Evolutionary conservation across 2,329 filamentous ascomycete genomes (phyloP).

Genomic region (Phoma sp.): DNA sequence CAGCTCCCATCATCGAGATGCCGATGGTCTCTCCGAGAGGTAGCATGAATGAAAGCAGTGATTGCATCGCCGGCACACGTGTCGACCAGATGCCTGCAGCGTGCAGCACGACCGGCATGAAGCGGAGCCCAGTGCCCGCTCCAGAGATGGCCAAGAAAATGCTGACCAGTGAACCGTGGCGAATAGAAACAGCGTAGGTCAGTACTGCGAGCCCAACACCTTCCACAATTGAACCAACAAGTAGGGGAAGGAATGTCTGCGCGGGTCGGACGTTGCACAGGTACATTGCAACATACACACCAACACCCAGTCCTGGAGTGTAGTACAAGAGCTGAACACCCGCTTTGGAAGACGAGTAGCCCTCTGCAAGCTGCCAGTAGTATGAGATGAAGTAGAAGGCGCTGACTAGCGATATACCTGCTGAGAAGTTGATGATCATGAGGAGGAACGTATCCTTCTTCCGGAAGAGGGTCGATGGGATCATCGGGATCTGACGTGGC

Average conservation of each 20-base stretch:
- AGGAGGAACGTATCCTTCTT: constrained; percentile 66
- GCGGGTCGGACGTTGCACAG: constrained; percentile 67
- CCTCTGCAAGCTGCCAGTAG: constrained; percentile 70
- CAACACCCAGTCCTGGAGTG: constrained; percentile 66
- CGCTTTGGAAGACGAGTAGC: constrained; percentile 53
- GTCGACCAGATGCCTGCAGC: constrained; percentile 67
- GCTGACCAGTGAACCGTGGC: constrained; percentile 60
- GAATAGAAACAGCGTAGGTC: constrained; percentile 61
- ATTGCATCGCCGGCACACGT: constrained; percentile 64
- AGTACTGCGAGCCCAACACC: constrained; percentile 65
- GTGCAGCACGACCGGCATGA: constrained; percentile 70
- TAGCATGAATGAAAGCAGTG: constrained; percentile 64
- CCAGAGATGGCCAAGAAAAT: constrained; percentile 72
- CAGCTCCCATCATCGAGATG: constrained; percentile 70
- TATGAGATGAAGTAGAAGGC: constrained; percentile 73
- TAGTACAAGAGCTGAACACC: constrained; percentile 66
- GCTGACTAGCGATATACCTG: constrained; percentile 61
- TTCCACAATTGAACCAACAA: constrained; percentile 57
- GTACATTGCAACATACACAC: constrained; percentile 64
- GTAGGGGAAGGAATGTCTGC: constrained; percentile 66
- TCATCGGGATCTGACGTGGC: constrained; percentile 66
- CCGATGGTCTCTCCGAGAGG: constrained; percentile 70
- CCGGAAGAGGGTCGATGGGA: constrained; percentile 65
- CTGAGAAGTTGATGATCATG: constrained; percentile 66
- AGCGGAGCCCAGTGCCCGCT: constrained; percentile 67